Base-by-base conservation (phyloP, 441 rosid species). In the Euphorbia schlechtendalii region DNA sequence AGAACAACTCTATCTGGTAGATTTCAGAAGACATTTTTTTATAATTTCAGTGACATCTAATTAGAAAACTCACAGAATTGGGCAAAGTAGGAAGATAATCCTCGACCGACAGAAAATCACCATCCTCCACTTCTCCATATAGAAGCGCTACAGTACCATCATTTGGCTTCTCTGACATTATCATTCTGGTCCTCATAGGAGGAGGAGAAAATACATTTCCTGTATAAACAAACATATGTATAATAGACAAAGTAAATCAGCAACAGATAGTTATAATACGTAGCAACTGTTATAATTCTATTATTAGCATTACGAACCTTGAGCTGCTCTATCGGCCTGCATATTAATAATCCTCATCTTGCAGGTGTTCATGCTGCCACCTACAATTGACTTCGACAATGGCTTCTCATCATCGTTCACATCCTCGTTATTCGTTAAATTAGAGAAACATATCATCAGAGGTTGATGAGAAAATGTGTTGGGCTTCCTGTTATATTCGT, bases 61-160 rank as follows among this genome's bases (percentile, higher is more conserved):
- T 36, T 32, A 24, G 22, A 8, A 52, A 78, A 86, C 98, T 80
- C 82, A 95, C 99, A 32, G 89, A 67, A 76, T 90, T 95, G 58
- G 99, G 96, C 74, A 92, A 71, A 17, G 85, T 74, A 15, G 95
- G 84, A 63, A 95, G 87, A 78, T 75, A 61, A 58, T 95, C 96
- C 83, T 92, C 99, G 24, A 71, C 80, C 20, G 83, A 78, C 52
- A 84, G 87, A 85, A 84, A 56, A 74, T 95, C 92, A 45, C 70
- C 78, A 59, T 92, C 96, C 36, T 86, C 92, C 56, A 80, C 48
- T 64, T 96, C 99, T 73, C 92, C 98, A 78, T 84, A 86, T 70
- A 76, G 79, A 80, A 90, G 74, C 66, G 93, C 96, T 61, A 96
- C 88, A 25, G 96, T 88, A 70, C 96, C 96, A 78, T 87, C 96